Percentiles rank a stretch among this genome's conserved stretches.
These are phyloP conservation scores for Chloris gayana DNA, from an alignment of 176 grass and related monocot species.

Conservation along the genomic window DNA sequence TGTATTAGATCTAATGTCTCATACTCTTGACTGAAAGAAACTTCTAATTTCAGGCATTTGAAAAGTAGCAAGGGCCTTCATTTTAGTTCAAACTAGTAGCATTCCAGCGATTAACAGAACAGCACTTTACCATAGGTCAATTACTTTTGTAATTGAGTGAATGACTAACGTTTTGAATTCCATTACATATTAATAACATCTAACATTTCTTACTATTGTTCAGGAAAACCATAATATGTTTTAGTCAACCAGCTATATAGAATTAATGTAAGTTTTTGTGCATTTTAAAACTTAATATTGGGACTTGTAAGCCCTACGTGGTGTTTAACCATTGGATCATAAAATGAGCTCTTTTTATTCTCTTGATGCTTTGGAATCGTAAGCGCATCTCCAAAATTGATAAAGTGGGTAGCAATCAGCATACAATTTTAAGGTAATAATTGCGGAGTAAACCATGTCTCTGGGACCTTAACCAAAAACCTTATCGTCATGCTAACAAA, in stretches of 20 bases:
- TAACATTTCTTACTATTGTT: constrained; percentile 5
- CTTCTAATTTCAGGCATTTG: no score
- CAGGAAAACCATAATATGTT: background rate
- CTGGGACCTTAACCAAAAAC: background rate
- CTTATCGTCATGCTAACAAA: background rate
- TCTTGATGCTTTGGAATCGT: constrained; percentile 4
- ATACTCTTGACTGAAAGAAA: no score
- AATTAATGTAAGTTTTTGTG: background rate
- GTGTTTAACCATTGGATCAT: background rate
- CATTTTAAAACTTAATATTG: background rate
- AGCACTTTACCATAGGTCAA: constrained; percentile 3
- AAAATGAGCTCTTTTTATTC: constrained; percentile 9
- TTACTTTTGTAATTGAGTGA: constrained; percentile 1
- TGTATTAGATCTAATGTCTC: no score
- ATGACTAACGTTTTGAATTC: background rate
- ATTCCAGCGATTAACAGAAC: constrained; percentile 9
- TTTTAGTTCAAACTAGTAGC: constrained; percentile 15
- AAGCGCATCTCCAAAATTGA: background rate
- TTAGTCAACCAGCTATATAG: background rate
- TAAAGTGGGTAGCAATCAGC: background rate
- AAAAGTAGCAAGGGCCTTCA: no score
- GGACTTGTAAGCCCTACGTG: background rate
- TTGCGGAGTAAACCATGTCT: background rate
- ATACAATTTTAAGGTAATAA: background rate
- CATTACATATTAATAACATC: background rate